phyloP scores from a whole-genome alignment of 2,329 filamentous ascomycete genomes.

The Byssothecium circinans region DNA sequence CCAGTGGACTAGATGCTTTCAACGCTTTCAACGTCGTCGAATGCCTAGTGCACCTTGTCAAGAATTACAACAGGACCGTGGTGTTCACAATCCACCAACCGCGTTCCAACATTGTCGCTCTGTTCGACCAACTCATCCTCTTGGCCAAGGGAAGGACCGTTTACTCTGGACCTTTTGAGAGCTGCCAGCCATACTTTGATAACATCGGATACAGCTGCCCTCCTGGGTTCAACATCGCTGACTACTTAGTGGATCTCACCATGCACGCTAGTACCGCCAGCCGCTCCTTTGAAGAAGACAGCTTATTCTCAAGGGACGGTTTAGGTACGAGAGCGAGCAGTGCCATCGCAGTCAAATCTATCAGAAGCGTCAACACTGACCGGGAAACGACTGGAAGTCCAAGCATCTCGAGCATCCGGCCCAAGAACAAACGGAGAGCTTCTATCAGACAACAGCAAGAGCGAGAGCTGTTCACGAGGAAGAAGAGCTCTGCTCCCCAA shows the following conservation, averaged over 20 bases:
- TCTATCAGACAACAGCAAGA: conserved; percentile 88
- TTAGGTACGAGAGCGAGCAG: conserved; percentile 79
- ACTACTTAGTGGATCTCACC: conserved; percentile 94
- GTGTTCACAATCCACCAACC: conserved; percentile 99
- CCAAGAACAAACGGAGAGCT: conserved; percentile 70
- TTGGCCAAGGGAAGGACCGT: conserved; percentile 87
- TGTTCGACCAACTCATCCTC: conserved; percentile 92
- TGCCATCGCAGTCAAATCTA: conserved; percentile 84
- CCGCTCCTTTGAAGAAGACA: conserved; percentile 58
- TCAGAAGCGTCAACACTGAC: conserved; percentile 77
- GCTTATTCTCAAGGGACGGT: conserved; percentile 63
- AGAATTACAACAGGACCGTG: conserved; percentile 94
- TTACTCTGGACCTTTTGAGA: conserved; percentile 86
- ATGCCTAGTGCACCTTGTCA: conserved; percentile 89
- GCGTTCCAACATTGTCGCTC: conserved; percentile 93
- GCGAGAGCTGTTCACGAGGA: conserved; percentile 83
- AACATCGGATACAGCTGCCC: conserved; percentile 89
- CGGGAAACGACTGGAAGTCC: conserved; percentile 61
- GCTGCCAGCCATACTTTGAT: conserved; percentile 92
- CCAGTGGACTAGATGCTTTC: conserved; percentile 91
- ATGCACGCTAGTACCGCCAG: conserved; percentile 80
- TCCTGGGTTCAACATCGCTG: conserved; percentile 96
- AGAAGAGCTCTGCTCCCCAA: conserved; percentile 62
- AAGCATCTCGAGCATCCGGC: conserved; percentile 64
- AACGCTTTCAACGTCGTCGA: conserved; percentile 99